Evolutionary conservation across 352 stramenopile genomes (phyloP).

Genomic region (Phytophthora palmivora): DNA sequence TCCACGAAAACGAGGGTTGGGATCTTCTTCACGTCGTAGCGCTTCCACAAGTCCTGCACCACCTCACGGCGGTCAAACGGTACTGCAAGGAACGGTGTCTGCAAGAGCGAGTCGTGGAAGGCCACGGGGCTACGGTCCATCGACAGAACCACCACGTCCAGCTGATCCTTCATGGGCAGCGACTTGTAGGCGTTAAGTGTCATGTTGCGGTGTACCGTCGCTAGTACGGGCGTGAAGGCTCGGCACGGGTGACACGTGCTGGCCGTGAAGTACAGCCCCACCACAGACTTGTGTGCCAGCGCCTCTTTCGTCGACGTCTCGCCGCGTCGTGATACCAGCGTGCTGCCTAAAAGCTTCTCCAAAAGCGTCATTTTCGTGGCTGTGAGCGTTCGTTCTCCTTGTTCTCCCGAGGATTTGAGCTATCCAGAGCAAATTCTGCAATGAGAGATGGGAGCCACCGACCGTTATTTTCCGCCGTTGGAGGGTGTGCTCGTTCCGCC

Average conservation of each 20-base stretch:
- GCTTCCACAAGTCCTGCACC: conserved; percentile 67
- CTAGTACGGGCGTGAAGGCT: conserved; percentile 69
- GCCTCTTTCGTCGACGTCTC: conserved; percentile 56
- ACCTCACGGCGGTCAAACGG: conserved; percentile 61
- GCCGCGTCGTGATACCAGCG: conserved; percentile 60
- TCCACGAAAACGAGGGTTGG: conserved; percentile 76
- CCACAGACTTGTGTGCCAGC: conserved; percentile 58
- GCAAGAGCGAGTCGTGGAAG: conserved; percentile 65
- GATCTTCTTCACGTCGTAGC: conserved; percentile 77
- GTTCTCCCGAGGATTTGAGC: conserved; percentile 13
- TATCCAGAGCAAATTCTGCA: conserved; percentile 16
- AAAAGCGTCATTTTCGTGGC: conserved; percentile 52
- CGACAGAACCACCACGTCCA: conserved; percentile 72
- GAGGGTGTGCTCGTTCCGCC: conserved; percentile 24
- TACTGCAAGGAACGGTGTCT: conserved; percentile 66
- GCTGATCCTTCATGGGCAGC: conserved; percentile 60
- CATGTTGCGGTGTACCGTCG: conserved; percentile 72
- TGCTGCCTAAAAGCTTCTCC: conserved; percentile 60
- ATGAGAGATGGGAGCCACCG: conserved; percentile 7
- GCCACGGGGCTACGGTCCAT: conserved; percentile 61
- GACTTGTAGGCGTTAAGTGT: conserved; percentile 60
- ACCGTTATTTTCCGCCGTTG: conserved; percentile 48
- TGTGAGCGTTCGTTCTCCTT: conserved; percentile 14
- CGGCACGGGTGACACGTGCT: conserved; percentile 66
- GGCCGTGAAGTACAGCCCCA: conserved; percentile 75